Base-by-base conservation (phyloP, 805 yeast species). In the Helenozyma baotianmanensis region DNA sequence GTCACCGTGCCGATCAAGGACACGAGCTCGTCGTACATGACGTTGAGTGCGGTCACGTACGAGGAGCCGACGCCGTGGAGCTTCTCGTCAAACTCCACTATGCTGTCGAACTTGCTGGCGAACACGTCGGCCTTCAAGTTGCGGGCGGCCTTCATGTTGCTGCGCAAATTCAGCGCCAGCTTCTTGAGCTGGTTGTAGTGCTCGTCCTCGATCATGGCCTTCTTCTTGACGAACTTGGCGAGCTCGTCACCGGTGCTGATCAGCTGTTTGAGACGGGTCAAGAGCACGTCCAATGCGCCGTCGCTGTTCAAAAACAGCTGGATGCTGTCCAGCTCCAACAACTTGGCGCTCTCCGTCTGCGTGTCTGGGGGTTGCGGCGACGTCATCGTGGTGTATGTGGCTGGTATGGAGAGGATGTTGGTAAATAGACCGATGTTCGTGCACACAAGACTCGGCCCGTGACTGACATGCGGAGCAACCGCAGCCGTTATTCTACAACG, bases 161-260 rank as follows among this genome's bases (percentile, higher is more conserved):
- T 68, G 19, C 75, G 60, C 12, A 78, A 70, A 34, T 79, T 72
- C 15, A 72, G 64, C 2, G 85, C 75, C 21, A 81, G 76, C 59
- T 88, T 85, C 48, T 78, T 77, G 43, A 86, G 60, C 48, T 86
- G 95, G 35, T 72, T 71, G 25, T 76, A 76, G 54, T 86, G 84
- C 37, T 82, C 94, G 44, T 81, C 84, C 56, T 87, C 96, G 32
- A 81, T 70, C 21, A 74, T 62, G 18, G 87, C 87, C 48, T 84
- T 82, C 58, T 81, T 84, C 54, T 82, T 82, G 35, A 90, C 64
- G 56, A 76, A 92, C 45, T 77, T 76, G 18, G 86, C 69, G 47
- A 87, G 80, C 52, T 92, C 97, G 50, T 88, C 96, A 43, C 94
- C 81, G 0, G 95, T 80, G 39, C 71, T 70, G 27, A 89, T 69